Evolutionary conservation across 306 rosid species (phyloP), one percentile per base, ranked within the genome.

Genomic region (Fagus crenata): DNA sequence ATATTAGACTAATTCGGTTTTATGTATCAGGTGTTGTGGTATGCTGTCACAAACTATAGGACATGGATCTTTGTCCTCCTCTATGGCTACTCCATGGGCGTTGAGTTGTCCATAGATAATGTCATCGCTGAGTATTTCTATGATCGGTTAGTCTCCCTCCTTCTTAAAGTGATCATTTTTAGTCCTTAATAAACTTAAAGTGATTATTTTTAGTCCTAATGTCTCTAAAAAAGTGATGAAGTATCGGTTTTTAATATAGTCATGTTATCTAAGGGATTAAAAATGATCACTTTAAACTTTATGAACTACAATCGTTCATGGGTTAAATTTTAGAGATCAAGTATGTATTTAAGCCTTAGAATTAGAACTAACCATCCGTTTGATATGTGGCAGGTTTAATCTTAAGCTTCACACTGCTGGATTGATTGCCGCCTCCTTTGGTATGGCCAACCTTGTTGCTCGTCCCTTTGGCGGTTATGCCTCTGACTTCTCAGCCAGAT

Each of bases 51-150:
- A 68, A 94, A 94, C 83, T 94, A 94, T 63, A 87, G 98, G 81
- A 90, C 96, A 17, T 92, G 97, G 98, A 37, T 94, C 51, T 92
- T 92, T 67, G 96, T 86, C 40, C 91, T 94, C 17, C 92, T 92
- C 40, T 94, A 92, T 42, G 98, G 98, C 2, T 94, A 89, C 82
- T 94, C 97, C 14, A 90, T 94, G 97, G 98, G 96, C 12, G 97
- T 94, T 69, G 98, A 94, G 49, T 78, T 94, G 46, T 86, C 97
- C 84, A 94, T 88, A 32, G 97, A 94, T 43, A 92, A 94, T 53
- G 95, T 94, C 72, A 79, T 92, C 36, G 91, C 98, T 3, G 96
- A 94, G 72, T 94, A 94, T 80, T 92, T 94, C 89, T 94, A 69
- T 73, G 97, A 94, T 63, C 88, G 97, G 96, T 93, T 65, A 42